Base-by-base conservation (phyloP, 352 stramenopile species). In the Discostella stelligera region DNA sequence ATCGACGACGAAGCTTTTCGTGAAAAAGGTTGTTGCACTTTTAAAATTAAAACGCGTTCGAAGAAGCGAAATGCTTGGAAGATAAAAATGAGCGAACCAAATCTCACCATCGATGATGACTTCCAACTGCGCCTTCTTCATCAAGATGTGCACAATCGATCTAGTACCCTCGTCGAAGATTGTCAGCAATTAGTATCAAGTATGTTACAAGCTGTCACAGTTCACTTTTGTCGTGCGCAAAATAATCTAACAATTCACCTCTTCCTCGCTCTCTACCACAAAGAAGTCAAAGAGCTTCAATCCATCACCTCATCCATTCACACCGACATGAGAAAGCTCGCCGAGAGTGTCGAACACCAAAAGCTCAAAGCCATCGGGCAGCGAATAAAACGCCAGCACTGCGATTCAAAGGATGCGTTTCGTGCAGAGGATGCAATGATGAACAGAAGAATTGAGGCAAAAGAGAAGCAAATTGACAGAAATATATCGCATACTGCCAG, bases 211-310 rank as follows among this genome's bases (percentile, higher is more conserved):
- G 13, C 44, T 63, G 14, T 25, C 30, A 32, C 1, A 25, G n/a
- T 37, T 44, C 52, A 49, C 27, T 27, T 55, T 48, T 73, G 32
- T 9, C 16, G 64, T 71, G 55, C 55, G 21, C 18, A 37, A 3
- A 9, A 41, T 41, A 3, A 41, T 41, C 32, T 41, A 41, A 41
- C 44, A 7, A 54, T 32, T 27, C 37, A 11, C 8, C 48, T 8
- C 30, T 18, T 52, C 60, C 37, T 58, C 44, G 11, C 25, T 63
- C 23, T 60, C n/a, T 11, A 55, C 14, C 27, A 3, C 32, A 63
- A 54, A 63, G 71, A 79, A 54, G 30, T 79, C n/a, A 52, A 59
- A 58, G 71, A 79, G 25, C 73, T 79, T 20, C 71, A 70, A 64
- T 39, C 20, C 0, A 59, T 67, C 63, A 53, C 69, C 16, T 32